A percentile compares a stretch with the other conserved stretches of the same genome.
phyloP scores from a whole-genome alignment of 1,284 basidiomycete species.

The Fomes fomentarius region DNA sequence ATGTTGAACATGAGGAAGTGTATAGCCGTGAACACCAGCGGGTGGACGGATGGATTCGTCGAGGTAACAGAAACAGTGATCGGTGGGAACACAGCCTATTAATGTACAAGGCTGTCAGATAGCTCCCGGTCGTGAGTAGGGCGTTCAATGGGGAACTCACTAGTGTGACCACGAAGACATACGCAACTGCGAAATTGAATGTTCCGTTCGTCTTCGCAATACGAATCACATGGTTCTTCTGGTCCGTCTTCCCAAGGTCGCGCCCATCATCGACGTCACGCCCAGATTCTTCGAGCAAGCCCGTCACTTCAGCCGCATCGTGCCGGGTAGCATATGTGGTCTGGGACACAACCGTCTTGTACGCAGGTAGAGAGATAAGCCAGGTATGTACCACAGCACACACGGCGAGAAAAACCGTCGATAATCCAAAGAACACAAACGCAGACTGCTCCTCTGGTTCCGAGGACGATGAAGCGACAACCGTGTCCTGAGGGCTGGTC shows the following conservation, averaged over 20 bases:
- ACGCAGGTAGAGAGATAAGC: constrained; percentile 60
- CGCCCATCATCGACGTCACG: constrained; percentile 4
- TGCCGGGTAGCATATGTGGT: constrained; percentile 35
- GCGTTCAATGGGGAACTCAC: constrained; percentile 46
- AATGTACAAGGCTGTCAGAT: too few species aligned
- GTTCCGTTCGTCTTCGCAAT: constrained; percentile 66
- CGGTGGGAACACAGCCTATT: constrained; percentile 84
- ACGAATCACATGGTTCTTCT: constrained; percentile 43
- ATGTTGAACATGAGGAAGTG: constrained; percentile 78
- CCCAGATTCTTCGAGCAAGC: constrained; percentile 12
- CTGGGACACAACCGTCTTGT: constrained; percentile 49
- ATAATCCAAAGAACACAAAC: constrained; percentile 71
- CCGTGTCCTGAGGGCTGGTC: constrained; percentile 40
- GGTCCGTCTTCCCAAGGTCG: constrained; percentile 14
- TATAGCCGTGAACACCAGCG: constrained; percentile 68
- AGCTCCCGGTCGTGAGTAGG: too few species aligned
- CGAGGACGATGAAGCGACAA: constrained; percentile 4
- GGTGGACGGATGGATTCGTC: constrained; percentile 58
- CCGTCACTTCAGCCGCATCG: constrained; percentile 3
- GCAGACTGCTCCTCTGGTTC: constrained; percentile 61
- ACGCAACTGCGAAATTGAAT: constrained; percentile 76
- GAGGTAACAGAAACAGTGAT: constrained; percentile 79
- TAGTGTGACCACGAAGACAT: constrained; percentile 79
- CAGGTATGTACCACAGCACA: constrained; percentile 56
- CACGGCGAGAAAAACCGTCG: constrained; percentile 63